phyloP scores from a whole-genome alignment of 441 rosid genomes.

The Melianthus villosus region DNA sequence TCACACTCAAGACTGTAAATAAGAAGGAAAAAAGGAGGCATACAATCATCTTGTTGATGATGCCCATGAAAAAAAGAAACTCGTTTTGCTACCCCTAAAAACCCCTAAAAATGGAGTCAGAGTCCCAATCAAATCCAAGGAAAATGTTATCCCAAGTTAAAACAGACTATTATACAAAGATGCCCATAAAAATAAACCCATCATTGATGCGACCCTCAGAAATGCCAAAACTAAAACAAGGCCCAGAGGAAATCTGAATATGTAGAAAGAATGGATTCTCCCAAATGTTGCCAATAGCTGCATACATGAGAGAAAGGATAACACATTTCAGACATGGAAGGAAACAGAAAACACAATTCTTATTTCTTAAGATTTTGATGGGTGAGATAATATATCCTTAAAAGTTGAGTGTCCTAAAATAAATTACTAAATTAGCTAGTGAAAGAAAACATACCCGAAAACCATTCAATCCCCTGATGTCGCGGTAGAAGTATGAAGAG shows the following conservation, averaged over 20 bases:
- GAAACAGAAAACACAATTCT: background rate
- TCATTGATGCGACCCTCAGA: conserved; percentile 11
- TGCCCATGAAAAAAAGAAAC: background rate
- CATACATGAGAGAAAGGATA: conserved; percentile 5
- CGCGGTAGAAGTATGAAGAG: conserved; percentile 10
- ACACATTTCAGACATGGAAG: background rate
- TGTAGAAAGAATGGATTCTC: conserved; percentile 16
- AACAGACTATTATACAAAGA: conserved; percentile 13
- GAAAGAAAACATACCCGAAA: background rate
- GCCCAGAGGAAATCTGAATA: conserved; percentile 10
- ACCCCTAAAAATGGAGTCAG: no score
- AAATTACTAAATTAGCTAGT: background rate
- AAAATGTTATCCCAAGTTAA: no score
- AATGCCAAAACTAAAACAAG: conserved; percentile 8
- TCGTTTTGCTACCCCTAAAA: no score
- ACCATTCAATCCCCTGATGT: background rate
- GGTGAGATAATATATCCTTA: background rate
- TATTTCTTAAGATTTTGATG: background rate
- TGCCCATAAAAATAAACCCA: conserved; percentile 24
- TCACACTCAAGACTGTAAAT: no score
- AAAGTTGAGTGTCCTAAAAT: background rate
- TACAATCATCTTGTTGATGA: no score
- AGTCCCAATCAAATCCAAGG: no score
- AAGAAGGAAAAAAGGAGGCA: no score
- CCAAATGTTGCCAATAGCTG: conserved; percentile 11